Conservation (phyloP, 805 yeast genomes). For the Wickerhamiella galacta region DNA sequence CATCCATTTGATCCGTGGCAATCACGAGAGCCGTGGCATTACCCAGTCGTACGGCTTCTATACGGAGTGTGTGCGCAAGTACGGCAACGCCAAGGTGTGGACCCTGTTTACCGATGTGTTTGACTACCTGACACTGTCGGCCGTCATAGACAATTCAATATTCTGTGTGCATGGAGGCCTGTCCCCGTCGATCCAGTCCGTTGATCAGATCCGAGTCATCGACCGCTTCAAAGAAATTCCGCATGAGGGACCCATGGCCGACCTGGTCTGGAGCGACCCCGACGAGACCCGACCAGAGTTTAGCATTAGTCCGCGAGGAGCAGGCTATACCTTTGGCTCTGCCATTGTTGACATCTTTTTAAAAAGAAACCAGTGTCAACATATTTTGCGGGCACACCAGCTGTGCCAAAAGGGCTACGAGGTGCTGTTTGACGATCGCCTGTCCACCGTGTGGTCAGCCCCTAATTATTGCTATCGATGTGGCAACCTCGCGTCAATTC, state of each 20-base stretch:
- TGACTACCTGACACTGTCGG: conserved; percentile 77
- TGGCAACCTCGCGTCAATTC: conserved; percentile 94
- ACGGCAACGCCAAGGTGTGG: conserved; percentile 75
- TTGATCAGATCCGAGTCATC: conserved; percentile 78
- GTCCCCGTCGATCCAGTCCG: conserved; percentile 84
- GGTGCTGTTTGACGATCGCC: conserved; percentile 73
- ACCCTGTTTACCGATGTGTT: conserved; percentile 76
- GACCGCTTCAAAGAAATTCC: conserved; percentile 93
- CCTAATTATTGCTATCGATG: conserved; percentile 96
- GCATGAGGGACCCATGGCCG: conserved; percentile 99
- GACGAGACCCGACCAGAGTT: conserved; percentile 69
- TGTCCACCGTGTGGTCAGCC: conserved; percentile 96
- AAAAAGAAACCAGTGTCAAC: conserved; percentile 57
- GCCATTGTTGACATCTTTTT: conserved; percentile 82
- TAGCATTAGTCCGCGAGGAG: conserved; percentile 86
- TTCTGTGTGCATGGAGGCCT: conserved; percentile 96
- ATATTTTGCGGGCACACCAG: conserved; percentile 87
- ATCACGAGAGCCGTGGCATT: conserved; percentile 91
- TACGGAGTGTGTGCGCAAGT: conserved; percentile 82
- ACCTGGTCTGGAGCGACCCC: conserved; percentile 96
- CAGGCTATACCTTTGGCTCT: conserved; percentile 90
- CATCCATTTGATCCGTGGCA: conserved; percentile 73
- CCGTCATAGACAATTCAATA: conserved; percentile 73
- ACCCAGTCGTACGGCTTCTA: conserved; percentile 96
- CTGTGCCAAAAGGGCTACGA: conserved; percentile 93